Evolutionary conservation across 2,329 filamentous ascomycete species (phyloP).

Genomic region (Diaporthe amygdali): DNA sequence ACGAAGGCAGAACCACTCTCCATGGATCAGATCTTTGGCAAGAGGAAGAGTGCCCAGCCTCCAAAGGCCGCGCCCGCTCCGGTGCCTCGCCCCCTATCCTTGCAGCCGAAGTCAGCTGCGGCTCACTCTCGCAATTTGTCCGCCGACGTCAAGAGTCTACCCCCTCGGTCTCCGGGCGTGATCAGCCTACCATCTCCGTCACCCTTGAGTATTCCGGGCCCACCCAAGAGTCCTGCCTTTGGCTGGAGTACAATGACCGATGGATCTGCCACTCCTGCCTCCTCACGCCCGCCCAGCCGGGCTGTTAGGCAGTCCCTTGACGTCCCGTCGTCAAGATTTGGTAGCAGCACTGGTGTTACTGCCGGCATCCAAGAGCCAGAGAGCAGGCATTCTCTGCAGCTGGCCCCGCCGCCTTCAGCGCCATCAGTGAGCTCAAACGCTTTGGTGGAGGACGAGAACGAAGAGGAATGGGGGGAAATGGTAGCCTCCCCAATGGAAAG

Average conservation of each 20-base stretch:
- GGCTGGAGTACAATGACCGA: conserved; percentile 22
- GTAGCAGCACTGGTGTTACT: not conserved
- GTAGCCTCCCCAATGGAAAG: conserved; percentile 45
- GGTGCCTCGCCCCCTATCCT: conserved; percentile 20
- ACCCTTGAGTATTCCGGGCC: conserved; percentile 23
- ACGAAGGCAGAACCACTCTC: conserved; percentile 55
- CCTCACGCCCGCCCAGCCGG: conserved; percentile 20
- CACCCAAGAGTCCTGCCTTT: conserved; percentile 20
- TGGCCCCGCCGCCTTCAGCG: not conserved
- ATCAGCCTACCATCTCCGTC: conserved; percentile 21
- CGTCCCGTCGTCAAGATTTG: not conserved
- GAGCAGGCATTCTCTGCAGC: conserved; percentile 10
- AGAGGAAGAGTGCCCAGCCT: conserved; percentile 36
- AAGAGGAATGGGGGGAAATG: conserved; percentile 69
- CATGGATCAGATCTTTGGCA: conserved; percentile 50
- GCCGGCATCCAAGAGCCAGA: conserved; percentile 14
- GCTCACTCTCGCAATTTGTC: conserved; percentile 17
- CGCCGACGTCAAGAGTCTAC: conserved; percentile 16
- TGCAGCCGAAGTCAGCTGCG: not conserved
- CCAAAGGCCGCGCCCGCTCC: conserved; percentile 34
- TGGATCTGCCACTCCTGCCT: conserved; percentile 19
- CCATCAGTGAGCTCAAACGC: not conserved
- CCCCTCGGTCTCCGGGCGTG: conserved; percentile 16
- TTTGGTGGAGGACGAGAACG: conserved; percentile 44
- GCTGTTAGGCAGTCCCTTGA: conserved; percentile 18